Evolutionary conservation across 1,284 basidiomycete genomes (phyloP).

Genomic region (Ceratorhiza oryzae-sativae): DNA sequence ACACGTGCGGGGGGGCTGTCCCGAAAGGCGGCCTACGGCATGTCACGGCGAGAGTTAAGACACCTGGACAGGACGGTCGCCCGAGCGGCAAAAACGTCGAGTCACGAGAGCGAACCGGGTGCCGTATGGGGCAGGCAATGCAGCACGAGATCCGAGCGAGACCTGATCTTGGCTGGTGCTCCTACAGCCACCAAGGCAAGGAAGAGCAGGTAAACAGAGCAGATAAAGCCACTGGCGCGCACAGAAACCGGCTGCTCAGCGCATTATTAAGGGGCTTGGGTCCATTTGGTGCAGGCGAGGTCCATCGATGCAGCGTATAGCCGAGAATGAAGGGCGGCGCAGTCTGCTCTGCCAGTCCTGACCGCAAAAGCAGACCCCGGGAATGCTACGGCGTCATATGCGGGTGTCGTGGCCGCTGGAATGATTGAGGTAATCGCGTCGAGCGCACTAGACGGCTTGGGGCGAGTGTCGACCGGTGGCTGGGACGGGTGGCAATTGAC

Average conservation of each 20-base stretch:
- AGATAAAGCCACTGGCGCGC: slow-evolving; percentile 14
- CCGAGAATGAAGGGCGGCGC: slow-evolving; percentile 28
- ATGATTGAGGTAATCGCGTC: slow-evolving; percentile 5
- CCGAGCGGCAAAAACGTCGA: not conserved
- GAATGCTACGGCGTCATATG: not conserved
- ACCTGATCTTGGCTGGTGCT: not conserved
- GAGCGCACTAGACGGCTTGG: not conserved
- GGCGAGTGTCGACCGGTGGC: not conserved
- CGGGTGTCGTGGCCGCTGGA: not conserved
- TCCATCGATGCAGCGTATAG: slow-evolving; percentile 5
- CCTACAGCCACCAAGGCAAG: slow-evolving; percentile 2
- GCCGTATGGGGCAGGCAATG: not conserved
- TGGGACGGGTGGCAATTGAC: slow-evolving; percentile 4
- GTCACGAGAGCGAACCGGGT: slow-evolving; percentile 5
- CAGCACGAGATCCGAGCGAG: slow-evolving; percentile 32
- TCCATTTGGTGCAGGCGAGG: not conserved
- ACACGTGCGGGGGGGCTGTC: slow-evolving; percentile 14
- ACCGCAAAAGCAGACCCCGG: not conserved
- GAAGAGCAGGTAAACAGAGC: slow-evolving; percentile 15
- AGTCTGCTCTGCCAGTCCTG: slow-evolving; percentile 21
- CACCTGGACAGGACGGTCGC: not conserved
- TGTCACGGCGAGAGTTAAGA: slow-evolving; percentile 13
- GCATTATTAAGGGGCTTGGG: slow-evolving; percentile 26
- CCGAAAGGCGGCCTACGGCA: slow-evolving; percentile 15
- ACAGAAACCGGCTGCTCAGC: not conserved